Base-by-base conservation (phyloP, 2,329 filamentous ascomycete genomes). In the Nothophaeocryptopus gaeumannii region DNA sequence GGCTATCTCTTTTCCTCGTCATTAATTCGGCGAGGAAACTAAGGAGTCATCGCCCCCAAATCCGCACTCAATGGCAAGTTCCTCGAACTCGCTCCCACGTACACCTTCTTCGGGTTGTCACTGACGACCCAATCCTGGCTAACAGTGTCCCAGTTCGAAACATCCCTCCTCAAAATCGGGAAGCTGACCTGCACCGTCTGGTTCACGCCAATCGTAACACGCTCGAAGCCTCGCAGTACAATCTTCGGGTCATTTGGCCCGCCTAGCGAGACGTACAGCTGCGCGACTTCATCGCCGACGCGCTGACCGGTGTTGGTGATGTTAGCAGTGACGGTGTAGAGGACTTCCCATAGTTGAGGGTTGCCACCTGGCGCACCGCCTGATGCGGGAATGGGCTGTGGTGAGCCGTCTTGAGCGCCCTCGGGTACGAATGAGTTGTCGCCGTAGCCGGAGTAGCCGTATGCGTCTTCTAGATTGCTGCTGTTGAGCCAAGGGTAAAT, bases 401-500 rank as follows among this genome's bases (percentile, higher is more conserved):
- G 41, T 3, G 61, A 60, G 26, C 46, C 52, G 35, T 55, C 46
- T 67, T 81, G 85, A 42, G 79, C 64, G 5, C 74, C 74, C 29
- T 78, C 75, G 0, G 78, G 75, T 61, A 78, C 63, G 45, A 84
- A 85, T 63, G 85, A 86, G 56, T 80, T 59, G 60, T 77, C 60
- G 44, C 84, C 86, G 63, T 86, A 88, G 50, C 79, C 51, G 0
- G 77, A 72, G 54, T 85, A 81, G 30, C 67, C 67, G 1, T 81
- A 82, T 0, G 84, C 81, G 8, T 74, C 74, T 42, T 70, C 65
- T 8, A 83, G 79, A 14, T 80, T 73, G 1, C 82, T 78, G 31
- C 71, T 78, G 74, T 86, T 86, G 55, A 89, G 72, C 70, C 80
- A 89, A 0, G 86, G 85, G 64, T 90, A 90, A 48, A 90, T 78